Base-by-base conservation (phyloP, 225 moss, liverwort and hornwort species). In the Physcomitrium patens region DNA sequence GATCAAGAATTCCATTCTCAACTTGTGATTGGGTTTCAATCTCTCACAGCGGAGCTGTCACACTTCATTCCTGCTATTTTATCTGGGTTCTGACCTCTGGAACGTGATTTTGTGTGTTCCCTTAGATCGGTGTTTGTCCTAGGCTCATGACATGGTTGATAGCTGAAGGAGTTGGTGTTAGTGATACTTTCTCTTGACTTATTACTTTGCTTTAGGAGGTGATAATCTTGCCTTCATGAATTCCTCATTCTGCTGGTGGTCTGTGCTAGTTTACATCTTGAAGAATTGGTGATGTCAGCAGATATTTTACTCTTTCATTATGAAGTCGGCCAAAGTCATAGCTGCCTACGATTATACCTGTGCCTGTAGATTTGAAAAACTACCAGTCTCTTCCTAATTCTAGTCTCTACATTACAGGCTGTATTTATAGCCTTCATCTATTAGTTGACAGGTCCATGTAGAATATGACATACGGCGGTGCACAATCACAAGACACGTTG, bases 1-100 rank as follows among this genome's bases (percentile, higher is more conserved):
- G 99, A 99, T 80, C 99, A 95, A 80, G 99, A 99, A 58, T 99
- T 99, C 75, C 99, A 99, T 75, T 95, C 99, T 72, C 95, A 99
- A 77, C 86, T 99, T 77, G 99, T 95, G 79, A 92, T 91, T 83
- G 99, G 99, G 66, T 99, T 99, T 66, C 99, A 99, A 72, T 99
- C 99, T 62, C 99, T 99, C 67, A 99, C 95, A 54, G 93, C 91
- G 53, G 99, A 99, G 82, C 90, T 99, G 56, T 99, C 99, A 49
- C 99, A 99, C 77, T 99, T 93, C 66, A 99, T 99, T 75, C 99
- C 99, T 43, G 93, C 99, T 66, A 99, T 99, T 72, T 80, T 99
- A 70, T 99, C 99, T 27, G 99, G 95, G 79, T 86, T 99, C 27
- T 99, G 76, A 94, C 69, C 48, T 37, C 67, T 26, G 70, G 54